These are phyloP conservation scores for Globisporangium camurandrum DNA, from an alignment of 352 stramenopile genomes.

Conservation along the genomic window DNA sequence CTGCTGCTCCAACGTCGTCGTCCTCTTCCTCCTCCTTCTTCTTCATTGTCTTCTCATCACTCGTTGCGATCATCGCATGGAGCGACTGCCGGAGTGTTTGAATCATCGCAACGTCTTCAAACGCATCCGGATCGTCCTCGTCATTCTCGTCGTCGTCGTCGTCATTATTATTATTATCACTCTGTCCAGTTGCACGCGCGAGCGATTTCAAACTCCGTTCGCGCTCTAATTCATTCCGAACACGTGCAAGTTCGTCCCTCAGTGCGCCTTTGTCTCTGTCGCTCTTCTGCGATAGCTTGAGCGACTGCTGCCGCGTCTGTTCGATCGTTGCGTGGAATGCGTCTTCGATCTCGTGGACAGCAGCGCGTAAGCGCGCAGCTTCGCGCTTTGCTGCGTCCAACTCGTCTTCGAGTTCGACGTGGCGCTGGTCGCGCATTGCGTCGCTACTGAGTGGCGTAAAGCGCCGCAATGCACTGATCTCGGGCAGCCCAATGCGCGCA, in stretches of 20 bases:
- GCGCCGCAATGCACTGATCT: conserved; percentile 56
- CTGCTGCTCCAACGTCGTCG: too few species aligned
- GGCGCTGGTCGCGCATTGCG: conserved; percentile 29
- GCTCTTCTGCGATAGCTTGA: conserved; percentile 50
- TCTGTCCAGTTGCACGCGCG: background rate
- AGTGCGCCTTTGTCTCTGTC: conserved; percentile 47
- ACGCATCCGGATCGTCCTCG: conserved; percentile 18
- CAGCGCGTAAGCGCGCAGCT: conserved; percentile 44
- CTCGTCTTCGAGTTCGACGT: conserved; percentile 43
- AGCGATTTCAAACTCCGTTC: conserved; percentile 29
- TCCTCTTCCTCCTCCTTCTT: too few species aligned
- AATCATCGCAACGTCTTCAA: conserved; percentile 27
- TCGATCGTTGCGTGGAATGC: conserved; percentile 33
- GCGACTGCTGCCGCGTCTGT: conserved; percentile 42
- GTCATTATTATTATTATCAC: conserved; percentile 5
- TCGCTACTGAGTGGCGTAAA: conserved; percentile 63
- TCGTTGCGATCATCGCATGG: conserved; percentile 1
- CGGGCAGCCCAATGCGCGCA: conserved; percentile 50
- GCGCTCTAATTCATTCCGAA: conserved; percentile 41
- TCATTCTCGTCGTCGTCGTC: conserved; percentile 16
- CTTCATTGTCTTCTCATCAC: conserved; percentile 13
- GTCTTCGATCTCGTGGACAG: conserved; percentile 58
- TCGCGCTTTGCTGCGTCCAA: conserved; percentile 47
- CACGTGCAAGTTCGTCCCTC: conserved; percentile 35
- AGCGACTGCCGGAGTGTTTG: conserved; percentile 30